Evolutionary conservation across 257 asterid genomes (phyloP), one percentile per base, ranked within the genome.

Genomic region (Primulina huaijiensis): DNA sequence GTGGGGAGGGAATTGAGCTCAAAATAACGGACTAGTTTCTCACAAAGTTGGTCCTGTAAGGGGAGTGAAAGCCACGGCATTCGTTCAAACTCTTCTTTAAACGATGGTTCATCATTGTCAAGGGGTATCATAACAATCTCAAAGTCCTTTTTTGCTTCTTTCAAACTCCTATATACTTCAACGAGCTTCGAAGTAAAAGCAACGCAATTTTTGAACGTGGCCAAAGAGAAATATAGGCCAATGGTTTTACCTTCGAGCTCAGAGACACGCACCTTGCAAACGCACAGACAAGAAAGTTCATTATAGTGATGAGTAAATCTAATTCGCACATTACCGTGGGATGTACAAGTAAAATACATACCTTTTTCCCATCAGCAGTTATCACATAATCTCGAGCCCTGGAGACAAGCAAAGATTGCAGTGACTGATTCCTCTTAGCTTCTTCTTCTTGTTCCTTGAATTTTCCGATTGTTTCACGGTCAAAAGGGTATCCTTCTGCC

Each of bases 71-170:
- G 70, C 95, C 96, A 89, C 3, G 99, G 96, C 63, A 90, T 34
- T 57, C 68, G 65, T 56, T 80, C 78, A 58, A 89, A 84, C 56
- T 66, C 86, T 78, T 81, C 58, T 40, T 60, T 73, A 68, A 84
- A 92, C 0, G 84, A 69, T 6, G 73, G 69, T 30, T 86, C 97
- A 31, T 87, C 88, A 1, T 83, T 84, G 5, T 88, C 96, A 11
- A 93, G 88, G 62, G 99, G 97, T 63, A 93, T 68, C 90, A 82
- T 85, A 78, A 90, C 92, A 72, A 93, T 72, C 88, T 93, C 99
- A 72, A 93, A 87, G 37, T 81, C 74, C 35, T 65, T 82, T 4
- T 83, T 87, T 76, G 53, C 68, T 33, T 84, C 78, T 78, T 75
- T 90, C 84, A 93, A 76, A 63, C 80, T 74, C 37, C 72, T 63